phyloP scores from a whole-genome alignment of 2,329 filamentous ascomycete genomes.

The Aureobasidium pullulans region DNA sequence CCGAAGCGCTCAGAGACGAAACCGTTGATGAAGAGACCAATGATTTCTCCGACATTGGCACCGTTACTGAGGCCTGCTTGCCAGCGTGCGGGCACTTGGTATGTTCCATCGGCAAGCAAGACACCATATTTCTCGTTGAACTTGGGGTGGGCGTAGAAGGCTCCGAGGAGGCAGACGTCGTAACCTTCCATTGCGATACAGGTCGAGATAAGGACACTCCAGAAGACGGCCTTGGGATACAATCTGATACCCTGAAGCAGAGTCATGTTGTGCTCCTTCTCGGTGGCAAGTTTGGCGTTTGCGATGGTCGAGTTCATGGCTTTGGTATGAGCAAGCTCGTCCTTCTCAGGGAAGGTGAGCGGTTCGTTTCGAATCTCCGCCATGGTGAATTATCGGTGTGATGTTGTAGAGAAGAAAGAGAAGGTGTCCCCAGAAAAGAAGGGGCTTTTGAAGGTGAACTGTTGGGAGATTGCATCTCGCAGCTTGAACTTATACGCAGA shows the following conservation, averaged over 20 bases:
- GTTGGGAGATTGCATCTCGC: constrained; percentile 10
- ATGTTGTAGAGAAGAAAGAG: not conserved
- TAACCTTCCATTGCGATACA: constrained; percentile 91
- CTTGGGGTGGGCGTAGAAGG: constrained; percentile 56
- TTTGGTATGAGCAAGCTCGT: constrained; percentile 25
- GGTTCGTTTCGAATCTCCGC: constrained; percentile 16
- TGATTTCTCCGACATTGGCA: constrained; percentile 39
- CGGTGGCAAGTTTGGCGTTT: constrained; percentile 39
- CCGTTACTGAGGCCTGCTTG: constrained; percentile 42
- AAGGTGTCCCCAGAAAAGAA: constrained; percentile 1
- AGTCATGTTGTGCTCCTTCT: constrained; percentile 44
- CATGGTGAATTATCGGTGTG: not conserved
- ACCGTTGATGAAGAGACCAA: constrained; percentile 41
- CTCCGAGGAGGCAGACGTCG: constrained; percentile 73
- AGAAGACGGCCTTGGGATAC: constrained; percentile 79
- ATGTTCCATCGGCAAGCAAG: constrained; percentile 31
- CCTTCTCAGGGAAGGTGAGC: constrained; percentile 23
- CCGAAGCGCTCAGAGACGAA: constrained; percentile 40
- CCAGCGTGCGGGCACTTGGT: constrained; percentile 39
- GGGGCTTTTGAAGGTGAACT: not conserved
- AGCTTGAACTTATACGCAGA: not conserved
- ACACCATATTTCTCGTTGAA: constrained; percentile 42
- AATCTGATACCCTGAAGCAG: constrained; percentile 68
- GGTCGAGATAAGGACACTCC: constrained; percentile 81
- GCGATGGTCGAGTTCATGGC: constrained; percentile 28